These are phyloP conservation scores for Fragosphaeria purpurea DNA, from an alignment of 2,329 filamentous ascomycete species.

Conservation along the genomic window DNA sequence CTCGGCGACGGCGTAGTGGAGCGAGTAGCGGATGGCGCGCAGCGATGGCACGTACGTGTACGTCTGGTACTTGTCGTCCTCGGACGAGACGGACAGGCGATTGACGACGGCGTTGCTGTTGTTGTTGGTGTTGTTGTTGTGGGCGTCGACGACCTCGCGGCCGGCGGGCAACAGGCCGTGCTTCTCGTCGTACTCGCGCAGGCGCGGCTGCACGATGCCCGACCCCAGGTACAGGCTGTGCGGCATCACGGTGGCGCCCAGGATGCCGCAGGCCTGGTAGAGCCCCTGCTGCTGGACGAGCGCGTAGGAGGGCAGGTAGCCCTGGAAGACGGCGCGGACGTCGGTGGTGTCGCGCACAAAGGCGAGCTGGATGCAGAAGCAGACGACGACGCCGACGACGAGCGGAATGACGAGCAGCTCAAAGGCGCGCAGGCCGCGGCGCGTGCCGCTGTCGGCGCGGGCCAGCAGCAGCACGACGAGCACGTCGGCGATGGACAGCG, in stretches of 20 bases:
- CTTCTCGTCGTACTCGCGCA: constrained; percentile 52
- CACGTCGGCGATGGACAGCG: constrained; percentile 58
- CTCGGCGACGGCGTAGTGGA: constrained; percentile 65
- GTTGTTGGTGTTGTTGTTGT: constrained; percentile 18
- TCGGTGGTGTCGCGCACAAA: constrained; percentile 42
- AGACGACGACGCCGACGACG: constrained; percentile 58
- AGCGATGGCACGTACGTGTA: constrained; percentile 59
- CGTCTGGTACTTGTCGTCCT: constrained; percentile 29
- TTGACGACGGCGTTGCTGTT: constrained; percentile 10
- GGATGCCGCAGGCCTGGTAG: constrained; percentile 65
- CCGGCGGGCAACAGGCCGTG: constrained; percentile 38
- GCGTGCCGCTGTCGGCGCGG: constrained; percentile 35
- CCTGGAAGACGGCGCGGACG: constrained; percentile 50
- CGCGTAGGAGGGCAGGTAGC: constrained; percentile 52
- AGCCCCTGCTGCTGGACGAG: constrained; percentile 47
- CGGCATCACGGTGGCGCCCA: constrained; percentile 67
- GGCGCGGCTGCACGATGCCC: constrained; percentile 57
- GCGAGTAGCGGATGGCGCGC: constrained; percentile 60
- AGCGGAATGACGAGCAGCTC: constrained; percentile 53
- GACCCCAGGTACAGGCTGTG: constrained; percentile 60
- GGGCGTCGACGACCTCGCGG: constrained; percentile 7
- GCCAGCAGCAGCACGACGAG: constrained; percentile 60
- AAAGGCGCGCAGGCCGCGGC: constrained; percentile 51
- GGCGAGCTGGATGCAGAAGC: constrained; percentile 61
- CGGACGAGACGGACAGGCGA: background rate